Conservation (phyloP, 345 rosid genomes). For the Lepidium aucheri region DNA sequence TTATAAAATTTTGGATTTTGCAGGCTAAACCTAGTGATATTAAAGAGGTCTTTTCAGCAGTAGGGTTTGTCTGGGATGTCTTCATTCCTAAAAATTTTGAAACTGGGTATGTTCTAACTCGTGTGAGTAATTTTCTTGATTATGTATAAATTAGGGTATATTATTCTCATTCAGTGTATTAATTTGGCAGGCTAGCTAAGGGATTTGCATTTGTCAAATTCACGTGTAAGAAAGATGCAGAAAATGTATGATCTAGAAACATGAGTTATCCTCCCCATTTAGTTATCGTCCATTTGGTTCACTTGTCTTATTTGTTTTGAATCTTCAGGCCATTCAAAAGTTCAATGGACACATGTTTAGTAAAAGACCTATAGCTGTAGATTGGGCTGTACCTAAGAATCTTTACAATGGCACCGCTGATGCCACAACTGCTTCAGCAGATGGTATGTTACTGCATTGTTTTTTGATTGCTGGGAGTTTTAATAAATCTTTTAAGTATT, state of each 20-base stretch:
- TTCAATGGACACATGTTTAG: slow-evolving; percentile 71
- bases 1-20: slow-evolving; percentile 15
- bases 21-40: slow-evolving; percentile 68
- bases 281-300: background rate
- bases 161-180: slow-evolving; percentile 1
- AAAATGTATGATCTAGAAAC: slow-evolving; percentile 44
- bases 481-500: background rate
- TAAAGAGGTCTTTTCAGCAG: slow-evolving; percentile 52
- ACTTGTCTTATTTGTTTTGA: background rate
- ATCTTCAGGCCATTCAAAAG: slow-evolving; percentile 75
- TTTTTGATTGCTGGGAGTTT: background rate
- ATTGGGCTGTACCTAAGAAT: slow-evolving; percentile 96
- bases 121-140: background rate
- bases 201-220: slow-evolving; percentile 96
- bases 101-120: slow-evolving; percentile 52
- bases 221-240: slow-evolving; percentile 83
- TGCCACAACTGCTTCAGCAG: slow-evolving; percentile 37
- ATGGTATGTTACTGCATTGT: slow-evolving; percentile 40
- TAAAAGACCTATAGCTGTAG: slow-evolving; percentile 84
- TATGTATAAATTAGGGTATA: background rate
- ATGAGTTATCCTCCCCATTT: slow-evolving; percentile 5
- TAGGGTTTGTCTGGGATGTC: slow-evolving; percentile 93
- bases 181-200: slow-evolving; percentile 62
- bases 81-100: slow-evolving; percentile 62
- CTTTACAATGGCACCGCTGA: slow-evolving; percentile 43